Conservation (phyloP, 371 early-diverging fungal genomes). For the Syncephalastrum contaminatum region DNA sequence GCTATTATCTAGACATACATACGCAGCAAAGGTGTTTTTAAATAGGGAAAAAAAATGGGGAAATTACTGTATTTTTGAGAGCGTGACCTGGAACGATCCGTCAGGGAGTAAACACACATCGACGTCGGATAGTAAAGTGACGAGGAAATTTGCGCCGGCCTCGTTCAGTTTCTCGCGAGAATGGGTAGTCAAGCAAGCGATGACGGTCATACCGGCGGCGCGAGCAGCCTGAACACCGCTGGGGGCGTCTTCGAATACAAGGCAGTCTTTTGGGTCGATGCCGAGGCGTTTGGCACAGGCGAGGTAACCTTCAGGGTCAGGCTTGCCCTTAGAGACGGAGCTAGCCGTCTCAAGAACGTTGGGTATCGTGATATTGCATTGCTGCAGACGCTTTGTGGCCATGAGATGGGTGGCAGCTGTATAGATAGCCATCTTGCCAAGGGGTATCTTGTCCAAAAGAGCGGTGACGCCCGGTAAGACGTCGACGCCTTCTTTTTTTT, state of each 20-base stretch:
- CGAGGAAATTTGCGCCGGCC: slow-evolving; percentile 58
- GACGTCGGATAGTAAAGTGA: slow-evolving; percentile 50
- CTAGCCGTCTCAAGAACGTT: slow-evolving; percentile 31
- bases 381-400: slow-evolving; percentile 34
- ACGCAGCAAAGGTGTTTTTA: too few relatives aligned
- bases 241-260: slow-evolving; percentile 77
- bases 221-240: slow-evolving; percentile 58
- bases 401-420: slow-evolving; percentile 36
- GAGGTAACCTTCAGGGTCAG: slow-evolving; percentile 66
- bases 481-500: slow-evolving; percentile 34
- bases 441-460: slow-evolving; percentile 24
- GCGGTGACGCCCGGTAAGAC: slow-evolving; percentile 29
- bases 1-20: too few relatives aligned
- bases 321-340: slow-evolving; percentile 47
- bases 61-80: slow-evolving; percentile 9
- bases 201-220: slow-evolving; percentile 55
- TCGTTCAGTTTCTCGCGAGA: slow-evolving; percentile 52
- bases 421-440: slow-evolving; percentile 32
- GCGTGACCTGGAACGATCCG: slow-evolving; percentile 38
- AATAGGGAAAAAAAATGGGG: too few relatives aligned
- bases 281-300: slow-evolving; percentile 46
- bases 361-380: slow-evolving; percentile 32
- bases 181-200: slow-evolving; percentile 63
- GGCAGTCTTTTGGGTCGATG: slow-evolving; percentile 46
- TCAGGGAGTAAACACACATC: slow-evolving; percentile 31